phyloP scores from a whole-genome alignment of 1,284 basidiomycete genomes.

The Ustilago nuda region DNA sequence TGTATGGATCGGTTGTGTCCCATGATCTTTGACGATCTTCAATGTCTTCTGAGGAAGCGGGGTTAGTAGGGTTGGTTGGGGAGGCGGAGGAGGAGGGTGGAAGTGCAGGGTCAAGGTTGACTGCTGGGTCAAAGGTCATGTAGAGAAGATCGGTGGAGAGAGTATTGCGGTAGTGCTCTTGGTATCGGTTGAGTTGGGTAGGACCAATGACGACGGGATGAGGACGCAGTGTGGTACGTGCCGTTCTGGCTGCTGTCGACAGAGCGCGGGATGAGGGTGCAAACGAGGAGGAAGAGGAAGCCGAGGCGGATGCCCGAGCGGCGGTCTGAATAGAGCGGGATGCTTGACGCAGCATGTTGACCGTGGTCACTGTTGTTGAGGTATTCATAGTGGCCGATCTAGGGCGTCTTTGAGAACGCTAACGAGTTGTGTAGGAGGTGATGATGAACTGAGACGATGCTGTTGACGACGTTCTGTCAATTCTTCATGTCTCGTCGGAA shows the following conservation, averaged over 20 bases:
- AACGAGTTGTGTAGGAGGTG: not conserved
- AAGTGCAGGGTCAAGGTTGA: constrained; percentile 25
- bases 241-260: constrained; percentile 22
- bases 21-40: constrained; percentile 73
- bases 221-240: constrained; percentile 54
- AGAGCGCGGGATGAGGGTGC: constrained; percentile 21
- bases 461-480: not conserved
- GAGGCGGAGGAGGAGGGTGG: constrained; percentile 22
- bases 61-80: constrained; percentile 9
- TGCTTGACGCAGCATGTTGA: constrained; percentile 37
- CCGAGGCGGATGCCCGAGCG: constrained; percentile 9
- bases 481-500: constrained; percentile 15
- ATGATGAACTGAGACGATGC: not conserved
- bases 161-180: constrained; percentile 85
- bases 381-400: constrained; percentile 26
- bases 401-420: not conserved
- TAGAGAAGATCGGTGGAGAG: constrained; percentile 91
- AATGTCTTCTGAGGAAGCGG: constrained; percentile 15
- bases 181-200: constrained; percentile 80
- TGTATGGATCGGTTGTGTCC: constrained; percentile 83
- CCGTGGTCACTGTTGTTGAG: constrained; percentile 32
- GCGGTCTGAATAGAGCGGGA: constrained; percentile 9
- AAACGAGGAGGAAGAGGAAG: constrained; percentile 7
- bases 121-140: constrained; percentile 80
- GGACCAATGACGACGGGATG: constrained; percentile 69